A percentile compares a stretch with the other conserved stretches of the same genome.
These are phyloP conservation scores for Tetrapyrgos nigripes DNA, from an alignment of 1,284 basidiomycete species.

Conservation along the genomic window DNA sequence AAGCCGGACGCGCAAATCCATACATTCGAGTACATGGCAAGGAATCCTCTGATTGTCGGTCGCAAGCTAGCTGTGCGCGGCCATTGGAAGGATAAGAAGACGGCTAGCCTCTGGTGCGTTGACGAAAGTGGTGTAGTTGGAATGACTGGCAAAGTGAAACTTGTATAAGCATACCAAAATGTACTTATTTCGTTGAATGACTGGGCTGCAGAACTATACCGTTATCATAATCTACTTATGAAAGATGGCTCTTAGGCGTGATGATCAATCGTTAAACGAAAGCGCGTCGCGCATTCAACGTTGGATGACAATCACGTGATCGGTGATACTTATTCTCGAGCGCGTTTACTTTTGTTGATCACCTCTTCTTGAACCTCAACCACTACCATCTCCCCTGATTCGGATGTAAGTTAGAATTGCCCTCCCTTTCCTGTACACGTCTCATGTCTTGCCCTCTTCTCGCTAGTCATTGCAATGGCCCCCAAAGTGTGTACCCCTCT, in stretches of 20 bases:
- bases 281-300: no score
- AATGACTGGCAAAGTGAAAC: conserved; percentile 64
- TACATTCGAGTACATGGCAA: conserved; percentile 76
- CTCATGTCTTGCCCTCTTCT: no score
- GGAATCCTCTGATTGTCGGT: conserved; percentile 75
- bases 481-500: conserved; percentile 14
- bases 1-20: conserved; percentile 51
- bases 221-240: no score
- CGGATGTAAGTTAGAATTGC: neutral
- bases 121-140: conserved; percentile 69
- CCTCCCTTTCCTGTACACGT: neutral
- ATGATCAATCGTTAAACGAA: no score
- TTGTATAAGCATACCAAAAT: neutral
- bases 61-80: conserved; percentile 62
- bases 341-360: no score
- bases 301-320: neutral
- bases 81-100: conserved; percentile 44
- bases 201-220: no score
- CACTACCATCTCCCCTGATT: conserved; percentile 2
- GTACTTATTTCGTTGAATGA: no score
- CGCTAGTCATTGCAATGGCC: conserved; percentile 13
- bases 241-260: no score
- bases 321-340: neutral
- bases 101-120: conserved; percentile 57
- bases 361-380: neutral